Evolutionary conservation across 2,329 filamentous ascomycete species (phyloP).

Genomic region (Aspergillus hiratsukae): DNA sequence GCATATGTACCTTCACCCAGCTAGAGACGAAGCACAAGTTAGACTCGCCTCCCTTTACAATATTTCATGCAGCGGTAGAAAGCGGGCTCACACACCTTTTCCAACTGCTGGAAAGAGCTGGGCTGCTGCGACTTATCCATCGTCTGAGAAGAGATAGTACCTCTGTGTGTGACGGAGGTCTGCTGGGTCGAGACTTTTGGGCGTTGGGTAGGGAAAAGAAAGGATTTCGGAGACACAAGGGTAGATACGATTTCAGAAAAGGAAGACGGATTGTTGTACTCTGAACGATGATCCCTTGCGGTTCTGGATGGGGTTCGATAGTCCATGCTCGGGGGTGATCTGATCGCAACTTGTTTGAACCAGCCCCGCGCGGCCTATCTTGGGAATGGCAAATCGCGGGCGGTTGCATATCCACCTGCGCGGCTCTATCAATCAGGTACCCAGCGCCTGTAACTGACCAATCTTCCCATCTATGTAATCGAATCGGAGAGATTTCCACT

Average conservation of each 20-base stretch:
- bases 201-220: conserved; percentile 28
- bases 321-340: conserved; percentile 11
- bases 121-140: conserved; percentile 95
- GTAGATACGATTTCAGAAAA: conserved; percentile 29
- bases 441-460: background rate
- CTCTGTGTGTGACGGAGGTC: conserved; percentile 11
- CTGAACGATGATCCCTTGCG: conserved; percentile 17
- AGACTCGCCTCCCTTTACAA: conserved; percentile 7
- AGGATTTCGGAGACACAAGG: conserved; percentile 34
- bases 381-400: conserved; percentile 2
- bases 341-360: background rate
- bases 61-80: conserved; percentile 1
- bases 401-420: conserved; percentile 1
- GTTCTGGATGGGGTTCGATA: conserved; percentile 9
- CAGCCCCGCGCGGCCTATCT: conserved; percentile 11
- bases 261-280: conserved; percentile 13
- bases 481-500: background rate
- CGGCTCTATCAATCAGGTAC: background rate
- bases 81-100: conserved; percentile 55
- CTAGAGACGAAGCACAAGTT: conserved; percentile 37
- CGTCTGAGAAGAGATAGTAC: conserved; percentile 12
- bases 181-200: conserved; percentile 13
- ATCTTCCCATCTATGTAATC: background rate
- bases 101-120: conserved; percentile 97
- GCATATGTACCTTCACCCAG: conserved; percentile 98